phyloP scores from a whole-genome alignment of 83 land plant species.

The Diphasiastrum complanatum region DNA sequence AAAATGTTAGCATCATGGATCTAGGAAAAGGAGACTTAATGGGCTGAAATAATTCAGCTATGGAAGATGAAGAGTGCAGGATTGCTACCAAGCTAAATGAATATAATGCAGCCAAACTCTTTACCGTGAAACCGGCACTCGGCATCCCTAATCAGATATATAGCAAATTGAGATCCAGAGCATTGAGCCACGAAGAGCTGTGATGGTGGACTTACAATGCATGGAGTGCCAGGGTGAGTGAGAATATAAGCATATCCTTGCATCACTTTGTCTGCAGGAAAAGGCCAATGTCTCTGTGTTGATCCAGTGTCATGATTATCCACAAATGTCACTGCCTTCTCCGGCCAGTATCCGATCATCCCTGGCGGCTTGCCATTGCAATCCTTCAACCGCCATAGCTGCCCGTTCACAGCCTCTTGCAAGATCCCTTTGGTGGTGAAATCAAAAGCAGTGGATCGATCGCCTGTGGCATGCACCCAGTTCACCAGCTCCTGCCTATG shows the following conservation, averaged over 20 bases:
- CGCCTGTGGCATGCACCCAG: conserved; percentile 46
- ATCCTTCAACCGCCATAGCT: conserved; percentile 37
- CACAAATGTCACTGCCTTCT: conserved; percentile 39
- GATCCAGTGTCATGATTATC: conserved; percentile 52
- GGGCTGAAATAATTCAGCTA: no score
- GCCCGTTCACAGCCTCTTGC: conserved; percentile 31
- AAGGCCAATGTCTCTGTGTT: conserved; percentile 42
- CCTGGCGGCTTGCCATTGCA: conserved; percentile 29
- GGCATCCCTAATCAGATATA: no score
- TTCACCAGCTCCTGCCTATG: conserved; percentile 39
- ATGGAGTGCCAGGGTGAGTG: conserved; percentile 44
- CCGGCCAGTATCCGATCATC: conserved; percentile 31
- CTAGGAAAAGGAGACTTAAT: no score
- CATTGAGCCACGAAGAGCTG: not conserved
- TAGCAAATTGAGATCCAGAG: not conserved
- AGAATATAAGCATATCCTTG: conserved; percentile 61
- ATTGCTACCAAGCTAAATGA: no score
- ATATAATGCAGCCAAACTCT: no score
- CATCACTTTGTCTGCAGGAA: conserved; percentile 57
- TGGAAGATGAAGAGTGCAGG: no score
- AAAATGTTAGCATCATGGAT: no score
- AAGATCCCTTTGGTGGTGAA: conserved; percentile 40
- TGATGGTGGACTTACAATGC: conserved; percentile 27
- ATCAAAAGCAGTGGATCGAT: conserved; percentile 21
- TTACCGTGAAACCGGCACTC: no score